Conservation (phyloP, 495 filamentous ascomycete species). For the Hyaloscypha hepaticicola region DNA sequence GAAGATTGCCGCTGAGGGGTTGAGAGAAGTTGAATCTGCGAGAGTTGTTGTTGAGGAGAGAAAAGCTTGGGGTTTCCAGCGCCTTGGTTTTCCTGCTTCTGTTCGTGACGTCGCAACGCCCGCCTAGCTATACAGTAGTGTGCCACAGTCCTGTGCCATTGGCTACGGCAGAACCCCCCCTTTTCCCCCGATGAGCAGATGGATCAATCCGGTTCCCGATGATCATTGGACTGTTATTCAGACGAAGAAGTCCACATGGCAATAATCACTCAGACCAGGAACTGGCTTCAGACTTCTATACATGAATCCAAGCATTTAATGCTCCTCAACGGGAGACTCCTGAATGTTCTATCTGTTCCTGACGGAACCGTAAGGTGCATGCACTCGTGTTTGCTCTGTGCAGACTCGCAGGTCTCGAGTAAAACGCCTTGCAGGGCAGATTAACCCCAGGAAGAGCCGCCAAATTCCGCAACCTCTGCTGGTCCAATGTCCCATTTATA, state of each 20-base stretch:
- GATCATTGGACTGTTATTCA: no score
- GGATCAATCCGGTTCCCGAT: no score
- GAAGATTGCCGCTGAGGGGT: background rate
- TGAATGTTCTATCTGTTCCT: background rate
- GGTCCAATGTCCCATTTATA: conserved; percentile 17
- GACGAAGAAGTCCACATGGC: no score
- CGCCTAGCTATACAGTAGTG: background rate
- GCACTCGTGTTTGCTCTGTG: background rate
- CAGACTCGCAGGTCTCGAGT: no score
- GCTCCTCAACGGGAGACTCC: background rate
- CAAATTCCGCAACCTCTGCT: conserved; percentile 4
- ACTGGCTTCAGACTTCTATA: background rate
- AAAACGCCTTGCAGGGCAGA: background rate
- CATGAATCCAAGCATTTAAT: background rate
- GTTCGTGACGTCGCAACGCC: background rate
- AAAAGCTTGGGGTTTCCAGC: background rate
- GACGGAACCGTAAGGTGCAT: background rate
- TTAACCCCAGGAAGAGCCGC: conserved; percentile 2
- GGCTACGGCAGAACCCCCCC: background rate
- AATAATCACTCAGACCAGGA: no score
- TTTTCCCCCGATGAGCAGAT: no score
- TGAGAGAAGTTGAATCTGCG: background rate
- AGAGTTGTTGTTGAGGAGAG: background rate
- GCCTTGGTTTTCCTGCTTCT: background rate
- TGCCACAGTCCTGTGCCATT: background rate